phyloP scores from a whole-genome alignment of 441 rosid genomes.

The Bocquillonia castaneifolia region DNA sequence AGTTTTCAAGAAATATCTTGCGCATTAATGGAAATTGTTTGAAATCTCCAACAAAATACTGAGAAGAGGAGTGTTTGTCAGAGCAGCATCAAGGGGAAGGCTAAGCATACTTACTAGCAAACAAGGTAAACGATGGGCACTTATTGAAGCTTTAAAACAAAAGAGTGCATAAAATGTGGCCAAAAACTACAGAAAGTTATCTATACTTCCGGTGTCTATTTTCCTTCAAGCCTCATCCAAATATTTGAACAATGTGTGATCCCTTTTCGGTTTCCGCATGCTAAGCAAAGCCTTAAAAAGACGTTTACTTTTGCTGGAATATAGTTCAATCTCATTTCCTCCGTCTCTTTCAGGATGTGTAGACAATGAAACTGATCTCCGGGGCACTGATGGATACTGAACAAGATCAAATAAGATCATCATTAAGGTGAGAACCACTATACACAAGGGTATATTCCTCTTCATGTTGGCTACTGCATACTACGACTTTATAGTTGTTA shows the following conservation, averaged over 20 bases:
- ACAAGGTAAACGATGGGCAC: too few relatives aligned
- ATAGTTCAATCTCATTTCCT: conserved; percentile 33
- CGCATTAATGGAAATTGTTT: background rate
- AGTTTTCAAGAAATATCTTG: background rate
- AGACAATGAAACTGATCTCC: conserved; percentile 49
- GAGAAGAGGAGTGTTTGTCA: background rate
- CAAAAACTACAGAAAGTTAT: background rate
- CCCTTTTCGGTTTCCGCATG: conserved; percentile 54
- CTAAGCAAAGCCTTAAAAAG: conserved; percentile 66
- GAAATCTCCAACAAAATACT: background rate
- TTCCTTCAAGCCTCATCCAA: conserved; percentile 33
- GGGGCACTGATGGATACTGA: conserved; percentile 46
- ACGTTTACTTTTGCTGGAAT: conserved; percentile 52
- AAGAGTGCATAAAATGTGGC: background rate
- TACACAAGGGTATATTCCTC: background rate
- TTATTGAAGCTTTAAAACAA: background rate
- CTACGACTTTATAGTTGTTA: background rate
- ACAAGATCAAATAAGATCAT: background rate
- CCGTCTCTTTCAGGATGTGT: conserved; percentile 34
- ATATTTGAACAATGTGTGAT: conserved; percentile 31
- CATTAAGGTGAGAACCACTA: conserved; percentile 7
- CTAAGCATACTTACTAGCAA: background rate
- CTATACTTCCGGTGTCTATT: background rate
- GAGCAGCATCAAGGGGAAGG: background rate
- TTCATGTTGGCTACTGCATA: background rate